Base-by-base conservation (phyloP, 768 basidiomycete genomes). In the Daedaleopsis nitida region DNA sequence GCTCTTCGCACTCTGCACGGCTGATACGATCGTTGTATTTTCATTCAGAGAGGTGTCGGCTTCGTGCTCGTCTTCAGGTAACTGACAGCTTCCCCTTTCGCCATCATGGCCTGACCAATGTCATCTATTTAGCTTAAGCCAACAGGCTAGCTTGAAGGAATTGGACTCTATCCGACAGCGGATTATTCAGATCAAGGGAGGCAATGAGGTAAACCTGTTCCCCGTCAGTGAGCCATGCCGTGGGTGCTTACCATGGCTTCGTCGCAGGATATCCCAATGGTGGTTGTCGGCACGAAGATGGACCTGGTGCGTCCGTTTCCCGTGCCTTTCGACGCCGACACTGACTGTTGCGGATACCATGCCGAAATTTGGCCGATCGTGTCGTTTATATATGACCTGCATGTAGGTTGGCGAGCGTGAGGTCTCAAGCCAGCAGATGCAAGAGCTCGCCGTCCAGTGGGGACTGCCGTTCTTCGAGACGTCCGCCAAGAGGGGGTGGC, bases 31-130 rank as follows among this genome's bases (percentile, higher is more conserved):
- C 62, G 37, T 50, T 35, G 11, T 17, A 42, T 10, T 42, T 38
- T 14, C 9, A 47, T 42, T 17, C 65, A 91, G 86, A 82, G 85
- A 39, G 87, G 87, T 24, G 79, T 80, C n/a, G 91, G 90, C 13
- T 92, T 92, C 70, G 78, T 92, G n/a, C 77, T 92, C 39, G 91
- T 92, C 45, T 92, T 92, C 74, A 92, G 91, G 90, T 84, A 67
- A 53, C 70, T 55, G 6, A 3, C 7, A 42, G 3, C 52, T 48
- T 57, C 43, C 27, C 7, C 27, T 3, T 32, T 7, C 27, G 27
- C 7, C 27, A 32, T 32, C 27, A 3, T 32, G 27, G 27, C 27
- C 27, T 32, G 27, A 35, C 27, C 38, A n/a, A 32, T 19, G n/a
- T 3, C 5, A 39, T 49, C 10, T 55, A 94, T 52, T 10, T 55